A percentile compares a stretch with the other conserved stretches of the same genome.
phyloP scores from a whole-genome alignment of 73 alveolate species.

The Durusdinium trenchii region DNA sequence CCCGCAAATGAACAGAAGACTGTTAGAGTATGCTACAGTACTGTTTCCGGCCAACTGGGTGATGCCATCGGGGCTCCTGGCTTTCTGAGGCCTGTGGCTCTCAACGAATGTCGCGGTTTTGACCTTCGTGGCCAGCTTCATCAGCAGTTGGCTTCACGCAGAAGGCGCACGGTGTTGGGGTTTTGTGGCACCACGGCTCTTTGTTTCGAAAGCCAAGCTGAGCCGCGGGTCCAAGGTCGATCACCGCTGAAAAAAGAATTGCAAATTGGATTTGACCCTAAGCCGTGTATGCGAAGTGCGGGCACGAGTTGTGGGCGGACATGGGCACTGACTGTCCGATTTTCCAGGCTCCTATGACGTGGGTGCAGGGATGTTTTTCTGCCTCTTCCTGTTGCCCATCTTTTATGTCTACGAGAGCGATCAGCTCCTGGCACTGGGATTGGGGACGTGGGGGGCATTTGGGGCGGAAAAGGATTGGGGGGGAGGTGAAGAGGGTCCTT shows the following conservation, averaged over 20 bases:
- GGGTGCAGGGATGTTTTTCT: constrained; percentile 23
- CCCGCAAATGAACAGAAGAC: too few relatives aligned
- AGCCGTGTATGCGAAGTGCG: too few relatives aligned
- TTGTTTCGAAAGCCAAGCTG: not conserved
- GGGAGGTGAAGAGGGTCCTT: too few relatives aligned
- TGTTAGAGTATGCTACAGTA: not conserved
- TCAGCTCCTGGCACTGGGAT: not conserved
- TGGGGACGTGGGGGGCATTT: too few relatives aligned
- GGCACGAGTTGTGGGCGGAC: too few relatives aligned
- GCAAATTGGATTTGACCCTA: not conserved
- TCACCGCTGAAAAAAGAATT: not conserved
- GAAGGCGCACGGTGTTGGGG: constrained; percentile 5
- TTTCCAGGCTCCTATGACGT: constrained; percentile 28
- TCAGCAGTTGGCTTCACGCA: constrained; percentile 7
- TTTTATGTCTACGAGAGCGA: constrained; percentile 39
- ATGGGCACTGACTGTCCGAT: too few relatives aligned
- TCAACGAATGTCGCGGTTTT: not conserved
- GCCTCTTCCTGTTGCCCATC: constrained; percentile 31
- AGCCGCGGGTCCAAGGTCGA: not conserved
- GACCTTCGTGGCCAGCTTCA: constrained; percentile 10
- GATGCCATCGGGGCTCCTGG: not conserved
- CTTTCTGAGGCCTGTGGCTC: not conserved
- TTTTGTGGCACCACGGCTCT: not conserved
- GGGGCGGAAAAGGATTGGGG: too few relatives aligned
- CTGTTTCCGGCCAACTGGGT: not conserved